phyloP scores from a whole-genome alignment of 2,329 filamentous ascomycete species.

The Penicillium brasilianum region DNA sequence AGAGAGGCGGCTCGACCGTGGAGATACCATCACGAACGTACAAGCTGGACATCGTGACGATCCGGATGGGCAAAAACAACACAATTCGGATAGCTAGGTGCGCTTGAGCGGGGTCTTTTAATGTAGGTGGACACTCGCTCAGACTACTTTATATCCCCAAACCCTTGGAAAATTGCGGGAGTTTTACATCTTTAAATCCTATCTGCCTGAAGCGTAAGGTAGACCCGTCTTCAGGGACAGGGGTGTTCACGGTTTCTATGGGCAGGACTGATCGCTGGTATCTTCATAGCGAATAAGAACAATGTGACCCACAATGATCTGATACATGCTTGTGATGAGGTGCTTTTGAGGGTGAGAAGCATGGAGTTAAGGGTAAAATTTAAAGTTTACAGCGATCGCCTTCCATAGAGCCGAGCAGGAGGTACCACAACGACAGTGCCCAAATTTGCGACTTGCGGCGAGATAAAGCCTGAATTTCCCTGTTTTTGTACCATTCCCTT shows the following conservation, averaged over 20 bases:
- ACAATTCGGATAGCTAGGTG: no score
- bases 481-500: background rate
- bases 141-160: background rate
- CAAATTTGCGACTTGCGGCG: background rate
- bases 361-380: background rate
- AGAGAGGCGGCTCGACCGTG: conserved; percentile 40
- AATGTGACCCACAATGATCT: conserved; percentile 24
- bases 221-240: conserved; percentile 1
- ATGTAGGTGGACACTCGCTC: background rate
- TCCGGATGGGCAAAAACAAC: background rate
- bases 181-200: conserved; percentile 16
- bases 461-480: no score
- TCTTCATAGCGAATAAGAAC: conserved; percentile 11
- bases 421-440: background rate
- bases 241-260: conserved; percentile 5
- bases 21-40: conserved; percentile 24
- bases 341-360: conserved; percentile 20
- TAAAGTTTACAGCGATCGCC: conserved; percentile 20
- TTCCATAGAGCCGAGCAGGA: conserved; percentile 1
- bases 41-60: conserved; percentile 22
- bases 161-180: background rate
- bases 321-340: conserved; percentile 28
- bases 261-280: conserved; percentile 1
- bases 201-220: background rate
- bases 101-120: background rate